A percentile compares a stretch with the other conserved stretches of the same genome.
Evolutionary conservation across 495 filamentous ascomycete species (phyloP).

Genomic region (Hypomontagnella monticulosa): DNA sequence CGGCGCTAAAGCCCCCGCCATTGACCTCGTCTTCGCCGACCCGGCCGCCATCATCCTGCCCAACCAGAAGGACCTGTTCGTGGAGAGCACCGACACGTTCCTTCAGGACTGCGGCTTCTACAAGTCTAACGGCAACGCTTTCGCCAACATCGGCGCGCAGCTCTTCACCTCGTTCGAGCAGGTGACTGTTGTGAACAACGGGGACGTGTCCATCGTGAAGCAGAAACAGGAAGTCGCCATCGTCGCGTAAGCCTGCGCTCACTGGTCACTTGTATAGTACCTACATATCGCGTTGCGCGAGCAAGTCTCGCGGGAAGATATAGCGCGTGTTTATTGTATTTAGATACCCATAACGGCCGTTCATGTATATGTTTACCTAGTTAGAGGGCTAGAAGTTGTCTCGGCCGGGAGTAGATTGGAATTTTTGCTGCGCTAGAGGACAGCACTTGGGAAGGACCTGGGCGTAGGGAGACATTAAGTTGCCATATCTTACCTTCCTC

Average conservation of each 20-base stretch:
- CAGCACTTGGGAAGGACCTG: conserved; percentile 6
- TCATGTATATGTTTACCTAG: conserved; percentile 11
- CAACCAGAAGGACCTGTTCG: conserved; percentile 40
- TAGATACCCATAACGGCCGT: conserved; percentile 29
- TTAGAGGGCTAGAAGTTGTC: background rate
- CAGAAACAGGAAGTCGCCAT: conserved; percentile 28
- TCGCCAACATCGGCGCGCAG: conserved; percentile 31
- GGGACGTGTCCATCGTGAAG: conserved; percentile 28
- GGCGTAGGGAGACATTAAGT: too few species aligned
- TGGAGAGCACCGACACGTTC: conserved; percentile 44
- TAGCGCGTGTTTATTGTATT: conserved; percentile 6
- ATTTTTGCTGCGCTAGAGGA: conserved; percentile 9
- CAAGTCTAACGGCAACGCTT: conserved; percentile 32
- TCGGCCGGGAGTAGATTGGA: conserved; percentile 1
- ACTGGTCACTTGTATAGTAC: background rate
- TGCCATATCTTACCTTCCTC: too few species aligned
- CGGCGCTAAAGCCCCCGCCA: conserved; percentile 37
- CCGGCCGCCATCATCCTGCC: conserved; percentile 50
- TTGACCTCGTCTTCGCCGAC: conserved; percentile 47
- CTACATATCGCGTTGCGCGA: conserved; percentile 6
- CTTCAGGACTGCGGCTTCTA: conserved; percentile 46
- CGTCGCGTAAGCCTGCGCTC: background rate
- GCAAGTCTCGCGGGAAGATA: conserved; percentile 2
- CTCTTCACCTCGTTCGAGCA: conserved; percentile 34
- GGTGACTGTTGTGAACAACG: conserved; percentile 27